Conservation (phyloP, 345 rosid genomes). For the Kernera saxatilis region DNA sequence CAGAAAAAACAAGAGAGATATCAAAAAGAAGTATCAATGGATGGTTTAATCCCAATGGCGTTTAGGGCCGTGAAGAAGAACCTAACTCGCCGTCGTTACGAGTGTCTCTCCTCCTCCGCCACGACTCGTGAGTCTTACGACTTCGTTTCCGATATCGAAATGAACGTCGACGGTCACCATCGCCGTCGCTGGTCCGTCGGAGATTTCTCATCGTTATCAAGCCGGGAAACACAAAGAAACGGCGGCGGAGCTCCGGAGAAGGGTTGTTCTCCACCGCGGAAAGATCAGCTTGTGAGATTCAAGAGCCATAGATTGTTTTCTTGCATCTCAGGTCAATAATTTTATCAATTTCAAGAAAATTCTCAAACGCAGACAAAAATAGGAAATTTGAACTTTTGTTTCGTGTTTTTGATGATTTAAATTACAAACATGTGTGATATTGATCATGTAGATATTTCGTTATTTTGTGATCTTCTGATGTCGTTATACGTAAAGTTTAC, state of each 20-base stretch:
- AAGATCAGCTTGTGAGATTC: conserved; percentile 47
- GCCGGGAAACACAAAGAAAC: conserved; percentile 16
- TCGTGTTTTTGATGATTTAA: not conserved
- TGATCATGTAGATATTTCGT: conserved; percentile 2
- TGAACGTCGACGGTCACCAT: conserved; percentile 25
- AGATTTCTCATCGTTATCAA: conserved; percentile 35
- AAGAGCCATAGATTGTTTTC: conserved; percentile 65
- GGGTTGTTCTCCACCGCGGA: conserved; percentile 9
- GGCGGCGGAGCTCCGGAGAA: conserved; percentile 1
- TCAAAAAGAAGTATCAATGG: conserved; percentile 36
- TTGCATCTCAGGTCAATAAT: conserved; percentile 35
- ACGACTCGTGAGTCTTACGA: conserved; percentile 33
- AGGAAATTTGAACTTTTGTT: not conserved
- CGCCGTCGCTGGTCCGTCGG: conserved; percentile 51
- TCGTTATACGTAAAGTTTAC: not conserved
- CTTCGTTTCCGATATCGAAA: conserved; percentile 1
- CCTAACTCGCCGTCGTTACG: conserved; percentile 53
- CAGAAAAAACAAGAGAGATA: not conserved
- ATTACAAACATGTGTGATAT: not conserved
- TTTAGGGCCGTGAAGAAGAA: conserved; percentile 63
- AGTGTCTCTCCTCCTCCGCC: conserved; percentile 56
- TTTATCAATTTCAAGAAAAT: conserved; percentile 7
- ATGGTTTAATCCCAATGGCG: conserved; percentile 74
- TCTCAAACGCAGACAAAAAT: not conserved
- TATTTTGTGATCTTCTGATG: conserved; percentile 1